Conservation (phyloP, 495 filamentous ascomycete species). For the Xylaria palmicola region DNA sequence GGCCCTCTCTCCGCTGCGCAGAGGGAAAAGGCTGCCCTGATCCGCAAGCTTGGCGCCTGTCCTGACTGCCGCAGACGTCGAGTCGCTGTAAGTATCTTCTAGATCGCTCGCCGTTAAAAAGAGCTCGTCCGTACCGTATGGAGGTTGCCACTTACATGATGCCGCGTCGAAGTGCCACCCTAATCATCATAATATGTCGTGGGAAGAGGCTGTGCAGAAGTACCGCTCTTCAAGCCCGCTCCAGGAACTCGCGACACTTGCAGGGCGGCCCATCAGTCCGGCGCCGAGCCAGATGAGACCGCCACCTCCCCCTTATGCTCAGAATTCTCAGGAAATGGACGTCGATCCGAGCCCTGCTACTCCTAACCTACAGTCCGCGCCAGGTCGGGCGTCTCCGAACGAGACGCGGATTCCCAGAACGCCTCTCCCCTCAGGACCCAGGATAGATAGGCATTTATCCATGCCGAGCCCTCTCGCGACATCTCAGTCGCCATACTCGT, state of each 20-base stretch:
- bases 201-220: conserved; percentile 48
- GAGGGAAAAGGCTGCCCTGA: conserved; percentile 49
- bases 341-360: conserved; percentile 34
- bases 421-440: conserved; percentile 46
- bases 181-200: conserved; percentile 51
- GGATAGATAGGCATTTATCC: conserved; percentile 40
- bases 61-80: conserved; percentile 46
- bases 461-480: conserved; percentile 24
- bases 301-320: conserved; percentile 31
- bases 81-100: conserved; percentile 45
- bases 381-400: conserved; percentile 33
- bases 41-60: conserved; percentile 51
- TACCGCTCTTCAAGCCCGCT: conserved; percentile 42
- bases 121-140: background rate
- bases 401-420: conserved; percentile 47
- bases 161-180: conserved; percentile 44
- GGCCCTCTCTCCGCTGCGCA: conserved; percentile 47
- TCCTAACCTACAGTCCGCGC: conserved; percentile 24
- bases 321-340: conserved; percentile 45
- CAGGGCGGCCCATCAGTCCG: conserved; percentile 42
- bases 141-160: conserved; percentile 26
- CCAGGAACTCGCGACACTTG: conserved; percentile 38
- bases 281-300: conserved; percentile 36
- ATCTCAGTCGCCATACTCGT: conserved; percentile 22
- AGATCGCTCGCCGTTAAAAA: background rate